These are phyloP conservation scores for Aspergillus indologenus DNA, from an alignment of 495 filamentous ascomycete genomes.

Conservation along the genomic window DNA sequence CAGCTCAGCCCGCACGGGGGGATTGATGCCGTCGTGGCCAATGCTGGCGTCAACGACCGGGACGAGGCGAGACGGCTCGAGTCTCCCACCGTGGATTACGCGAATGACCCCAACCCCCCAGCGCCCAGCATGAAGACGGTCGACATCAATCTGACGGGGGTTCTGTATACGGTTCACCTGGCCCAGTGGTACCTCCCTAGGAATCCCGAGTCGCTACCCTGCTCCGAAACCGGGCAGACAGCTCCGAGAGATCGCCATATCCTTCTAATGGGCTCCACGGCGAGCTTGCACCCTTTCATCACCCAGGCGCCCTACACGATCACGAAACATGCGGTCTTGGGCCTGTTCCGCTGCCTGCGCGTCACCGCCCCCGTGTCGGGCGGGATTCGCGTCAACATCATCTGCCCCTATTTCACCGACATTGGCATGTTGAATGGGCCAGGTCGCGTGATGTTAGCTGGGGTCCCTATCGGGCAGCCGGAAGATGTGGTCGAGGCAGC, in stretches of 20 bases:
- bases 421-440: not conserved
- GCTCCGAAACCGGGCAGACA: not conserved
- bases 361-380: not conserved
- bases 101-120: not conserved
- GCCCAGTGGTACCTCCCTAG: not conserved
- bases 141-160: not conserved
- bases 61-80: not conserved
- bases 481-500: slow-evolving; percentile 3
- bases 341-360: not conserved
- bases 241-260: not conserved
- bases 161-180: not conserved
- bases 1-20: not conserved
- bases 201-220: not conserved
- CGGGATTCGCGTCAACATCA: not conserved
- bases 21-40: not conserved
- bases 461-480: not conserved
- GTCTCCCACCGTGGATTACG: not conserved
- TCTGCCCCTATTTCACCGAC: slow-evolving; percentile 5
- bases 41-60: not conserved
- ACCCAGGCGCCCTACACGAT: not conserved
- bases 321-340: not conserved
- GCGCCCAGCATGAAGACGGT: not conserved
- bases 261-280: not conserved
- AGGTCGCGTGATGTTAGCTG: not conserved
- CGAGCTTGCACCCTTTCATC: not conserved